Evolutionary conservation across 106 monocot species (phyloP), one percentile per base, ranked within the genome.

Genomic region (Alisma plantagoaquatica): DNA sequence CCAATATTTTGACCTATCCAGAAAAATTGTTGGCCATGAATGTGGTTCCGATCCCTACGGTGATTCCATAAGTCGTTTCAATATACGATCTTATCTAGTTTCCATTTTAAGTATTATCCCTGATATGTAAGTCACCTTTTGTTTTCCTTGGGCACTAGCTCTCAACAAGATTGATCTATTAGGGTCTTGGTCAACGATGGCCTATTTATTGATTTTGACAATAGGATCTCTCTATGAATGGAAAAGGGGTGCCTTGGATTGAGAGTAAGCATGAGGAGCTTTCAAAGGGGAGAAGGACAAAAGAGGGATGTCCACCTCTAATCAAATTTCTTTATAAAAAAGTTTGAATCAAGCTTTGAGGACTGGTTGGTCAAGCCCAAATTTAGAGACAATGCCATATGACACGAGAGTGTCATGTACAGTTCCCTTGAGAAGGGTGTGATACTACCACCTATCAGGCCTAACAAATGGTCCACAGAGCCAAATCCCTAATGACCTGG

Each of bases 21-120:
- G 0, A 60, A 31, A 60, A 60, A 60, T 60, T 60, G 60, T 60
- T 2, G 43, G 44, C 46, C 46, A 60, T 0, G 60, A 60, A 60
- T 60, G 60, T 60, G 60, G 46, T 60, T 60, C 46, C 44, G 46
- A 60, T 60, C 60, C 44, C 43, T 60, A 43, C 27, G 46, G 57
- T n/a, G n/a, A n/a, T n/a, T n/a, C n/a, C n/a, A n/a, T n/a, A n/a
- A n/a, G n/a, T n/a, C n/a, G n/a, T n/a, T n/a, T n/a, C n/a, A n/a
- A n/a, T n/a, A n/a, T 58, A 54, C 28, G 53, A 54, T 54, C 32
- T 54, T 29, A 54, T 54, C 53, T n/a, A n/a, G n/a, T n/a, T 54
- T 53, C 2, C 10, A 29, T 29, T 57, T 41, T 57, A 41, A 21
- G 38, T 38, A 41, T 57, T 17, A 26, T 57, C 57, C 41, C 4